A percentile compares a stretch with the other conserved stretches of the same genome.
Evolutionary conservation across 2,329 filamentous ascomycete species (phyloP).

Genomic region (Neospermospora avenae): DNA sequence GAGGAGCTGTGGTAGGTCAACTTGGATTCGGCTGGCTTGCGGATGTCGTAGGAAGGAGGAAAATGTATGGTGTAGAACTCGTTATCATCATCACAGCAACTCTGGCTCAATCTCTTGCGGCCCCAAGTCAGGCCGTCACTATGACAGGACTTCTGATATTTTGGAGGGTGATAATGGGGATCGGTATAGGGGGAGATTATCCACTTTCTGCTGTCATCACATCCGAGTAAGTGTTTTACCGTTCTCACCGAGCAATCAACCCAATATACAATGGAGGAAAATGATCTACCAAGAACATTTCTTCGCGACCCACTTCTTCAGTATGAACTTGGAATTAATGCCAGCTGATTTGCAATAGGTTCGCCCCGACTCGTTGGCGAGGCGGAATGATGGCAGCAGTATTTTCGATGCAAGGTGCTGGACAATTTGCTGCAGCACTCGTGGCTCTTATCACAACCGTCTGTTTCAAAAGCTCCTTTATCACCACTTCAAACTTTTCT

Average conservation of each 20-base stretch:
- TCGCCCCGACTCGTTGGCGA: slow-evolving; percentile 80
- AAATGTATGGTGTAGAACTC: slow-evolving; percentile 75
- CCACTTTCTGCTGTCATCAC: slow-evolving; percentile 71
- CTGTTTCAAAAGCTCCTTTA: slow-evolving; percentile 66
- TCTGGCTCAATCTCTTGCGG: slow-evolving; percentile 65
- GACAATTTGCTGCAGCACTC: slow-evolving; percentile 72
- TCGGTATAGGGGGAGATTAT: slow-evolving; percentile 80
- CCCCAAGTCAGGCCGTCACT: slow-evolving; percentile 58
- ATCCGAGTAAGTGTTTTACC: slow-evolving; percentile 52
- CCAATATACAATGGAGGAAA: not conserved
- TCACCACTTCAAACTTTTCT: slow-evolving; percentile 44
- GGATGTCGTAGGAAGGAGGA: slow-evolving; percentile 73
- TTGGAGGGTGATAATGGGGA: slow-evolving; percentile 77
- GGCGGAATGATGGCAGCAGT: slow-evolving; percentile 86
- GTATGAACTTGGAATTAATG: not conserved
- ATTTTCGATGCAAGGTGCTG: slow-evolving; percentile 84
- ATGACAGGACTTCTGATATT: slow-evolving; percentile 69
- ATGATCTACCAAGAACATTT: not conserved
- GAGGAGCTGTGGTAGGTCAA: slow-evolving; percentile 80
- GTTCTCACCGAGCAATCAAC: not conserved
- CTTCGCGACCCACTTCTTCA: not conserved
- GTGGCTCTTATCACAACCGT: slow-evolving; percentile 72
- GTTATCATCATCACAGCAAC: slow-evolving; percentile 79
- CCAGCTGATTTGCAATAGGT: slow-evolving; percentile 37
- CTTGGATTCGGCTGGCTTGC: slow-evolving; percentile 75